Base-by-base conservation (phyloP, 306 rosid genomes). In the Mucuna pruriens region DNA sequence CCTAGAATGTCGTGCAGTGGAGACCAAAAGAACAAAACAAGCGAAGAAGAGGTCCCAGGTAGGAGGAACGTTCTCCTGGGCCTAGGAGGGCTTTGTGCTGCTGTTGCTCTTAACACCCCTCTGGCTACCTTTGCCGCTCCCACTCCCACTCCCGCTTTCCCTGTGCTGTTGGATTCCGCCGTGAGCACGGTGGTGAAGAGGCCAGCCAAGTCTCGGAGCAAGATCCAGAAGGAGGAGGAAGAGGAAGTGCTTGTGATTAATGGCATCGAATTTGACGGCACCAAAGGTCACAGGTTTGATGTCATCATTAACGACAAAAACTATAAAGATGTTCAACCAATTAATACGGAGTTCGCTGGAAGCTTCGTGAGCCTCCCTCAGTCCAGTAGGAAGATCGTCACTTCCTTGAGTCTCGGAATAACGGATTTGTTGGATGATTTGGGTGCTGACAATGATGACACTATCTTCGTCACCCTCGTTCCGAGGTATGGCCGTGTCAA, bases 351-450 rank as follows among this genome's bases (percentile, higher is more conserved):
- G 85, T 94, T 88, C 66, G 97, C 94, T 0, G 98, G 98, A 1
- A 92, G 98, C 74, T 94, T 89, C 79, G 94, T 94, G 77, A 94
- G 23, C 16, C 89, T 90, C 20, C 92, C 95, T 0, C 98, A 92
- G 58, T 76, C 66, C 26, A 86, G 84, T 31, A 78, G 72, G 40
- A 89, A 74, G 49, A 38, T 60, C 0, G 74, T 26, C 0, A 94
- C 92, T 9, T 1, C 9, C 29, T 72, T 94, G 49, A 92, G 83
- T 38, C 54, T 94, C 2, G 97, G 91, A 58, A 26, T 94, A 26
- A 84, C 86, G 0, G 94, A 90, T 67, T 51, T 90, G 89, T 74
- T 94, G 83, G 97, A 94, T 74, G 97, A 94, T 40, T 83, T 94
- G 78, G 94, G 51, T 0, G 97, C 88, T 5, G 98, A 94, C 3